These are phyloP conservation scores for Gigaspora rosea DNA, from an alignment of 192 early-diverging fungal species.

Conservation along the genomic window DNA sequence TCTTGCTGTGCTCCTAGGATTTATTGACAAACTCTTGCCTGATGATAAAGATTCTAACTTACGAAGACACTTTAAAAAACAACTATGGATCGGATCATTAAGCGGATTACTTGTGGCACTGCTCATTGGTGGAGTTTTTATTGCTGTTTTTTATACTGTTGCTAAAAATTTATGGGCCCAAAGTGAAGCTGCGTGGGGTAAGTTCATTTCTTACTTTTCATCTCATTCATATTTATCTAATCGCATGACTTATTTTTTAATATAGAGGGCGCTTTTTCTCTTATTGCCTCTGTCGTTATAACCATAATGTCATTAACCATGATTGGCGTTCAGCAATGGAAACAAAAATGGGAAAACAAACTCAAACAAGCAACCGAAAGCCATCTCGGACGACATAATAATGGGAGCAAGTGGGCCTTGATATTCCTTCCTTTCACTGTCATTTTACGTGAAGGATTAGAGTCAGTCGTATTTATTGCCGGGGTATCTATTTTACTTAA, in stretches of 20 bases:
- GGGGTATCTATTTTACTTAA: conserved; percentile 60
- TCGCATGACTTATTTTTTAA: not conserved
- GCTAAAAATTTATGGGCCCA: conserved; percentile 47
- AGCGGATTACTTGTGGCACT: conserved; percentile 70
- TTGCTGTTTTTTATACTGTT: conserved; percentile 73
- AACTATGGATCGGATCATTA: conserved; percentile 77
- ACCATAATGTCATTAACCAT: conserved; percentile 83
- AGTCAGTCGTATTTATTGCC: conserved; percentile 88
- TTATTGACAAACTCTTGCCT: conserved; percentile 67
- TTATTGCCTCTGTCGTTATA: conserved; percentile 79
- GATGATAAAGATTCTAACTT: conserved; percentile 39
- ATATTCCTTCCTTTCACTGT: conserved; percentile 85
- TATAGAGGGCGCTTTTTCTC: conserved; percentile 75
- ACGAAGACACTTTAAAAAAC: conserved; percentile 57
- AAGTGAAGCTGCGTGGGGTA: conserved; percentile 25
- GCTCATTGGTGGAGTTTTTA: conserved; percentile 73
- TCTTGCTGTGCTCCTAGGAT: conserved; percentile 82
- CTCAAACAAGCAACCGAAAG: conserved; percentile 51
- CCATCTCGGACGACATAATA: conserved; percentile 40
- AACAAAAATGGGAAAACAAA: conserved; percentile 78
- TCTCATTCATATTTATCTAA: not conserved
- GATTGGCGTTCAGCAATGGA: conserved; percentile 69
- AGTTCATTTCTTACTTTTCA: not conserved
- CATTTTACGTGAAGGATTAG: conserved; percentile 84
- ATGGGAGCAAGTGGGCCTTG: conserved; percentile 63